These are phyloP conservation scores for Podaxis sp. DNA, from an alignment of 768 basidiomycete genomes.

Conservation along the genomic window DNA sequence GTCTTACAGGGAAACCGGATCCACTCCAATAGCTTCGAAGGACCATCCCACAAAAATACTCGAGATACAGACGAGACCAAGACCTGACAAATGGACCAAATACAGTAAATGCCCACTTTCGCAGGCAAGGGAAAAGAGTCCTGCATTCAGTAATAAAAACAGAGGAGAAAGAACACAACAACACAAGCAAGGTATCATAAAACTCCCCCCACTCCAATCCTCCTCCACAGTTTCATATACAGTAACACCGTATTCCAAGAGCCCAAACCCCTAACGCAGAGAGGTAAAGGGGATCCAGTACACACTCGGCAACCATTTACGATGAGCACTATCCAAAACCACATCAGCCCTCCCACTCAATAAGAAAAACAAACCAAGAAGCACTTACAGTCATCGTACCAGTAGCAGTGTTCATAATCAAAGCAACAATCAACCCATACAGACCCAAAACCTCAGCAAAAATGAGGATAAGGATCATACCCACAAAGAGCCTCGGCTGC, in stretches of 20 bases:
- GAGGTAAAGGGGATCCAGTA: not conserved
- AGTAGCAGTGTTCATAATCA: constrained; percentile 90
- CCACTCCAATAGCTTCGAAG: no score
- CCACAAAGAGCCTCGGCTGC: constrained; percentile 91
- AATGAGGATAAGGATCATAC: constrained; percentile 99
- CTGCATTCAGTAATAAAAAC: constrained; percentile 12
- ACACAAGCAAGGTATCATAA: constrained; percentile 11
- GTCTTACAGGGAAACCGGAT: no score
- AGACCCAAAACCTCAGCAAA: constrained; percentile 93
- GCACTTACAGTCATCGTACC: constrained; percentile 33
- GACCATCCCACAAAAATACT: no score
- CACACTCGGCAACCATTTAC: not conserved
- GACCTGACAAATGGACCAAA: not conserved
- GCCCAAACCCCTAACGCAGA: not conserved
- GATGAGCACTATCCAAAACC: constrained; percentile 10
- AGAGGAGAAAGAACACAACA: constrained; percentile 6
- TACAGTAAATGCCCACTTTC: not conserved
- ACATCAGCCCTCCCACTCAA: not conserved
- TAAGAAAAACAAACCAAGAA: not conserved
- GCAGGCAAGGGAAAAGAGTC: not conserved
- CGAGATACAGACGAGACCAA: not conserved
- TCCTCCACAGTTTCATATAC: not conserved
- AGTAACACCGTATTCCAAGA: not conserved
- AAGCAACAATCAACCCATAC: constrained; percentile 92
- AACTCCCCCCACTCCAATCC: not conserved